These are phyloP conservation scores for Scheffersomyces coipomensis DNA, from an alignment of 805 yeast species.

Conservation along the genomic window DNA sequence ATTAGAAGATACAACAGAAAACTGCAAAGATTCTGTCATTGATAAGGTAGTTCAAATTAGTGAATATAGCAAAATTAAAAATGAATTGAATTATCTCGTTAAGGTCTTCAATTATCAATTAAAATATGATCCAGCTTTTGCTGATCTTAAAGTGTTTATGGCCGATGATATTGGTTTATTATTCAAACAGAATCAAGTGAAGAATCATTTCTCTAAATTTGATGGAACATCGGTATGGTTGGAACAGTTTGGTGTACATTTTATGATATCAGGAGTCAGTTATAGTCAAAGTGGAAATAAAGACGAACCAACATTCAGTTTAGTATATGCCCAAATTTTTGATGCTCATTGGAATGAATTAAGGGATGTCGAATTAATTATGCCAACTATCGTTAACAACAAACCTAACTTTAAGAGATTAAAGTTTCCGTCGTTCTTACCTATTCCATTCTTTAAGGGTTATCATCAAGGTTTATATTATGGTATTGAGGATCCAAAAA, in stretches of 20 bases:
- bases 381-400: constrained; percentile 12
- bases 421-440: constrained; percentile 11
- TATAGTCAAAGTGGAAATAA: constrained; percentile 26
- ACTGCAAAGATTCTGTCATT: too few relatives aligned
- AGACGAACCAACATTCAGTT: constrained; percentile 33
- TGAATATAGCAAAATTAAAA: too few relatives aligned
- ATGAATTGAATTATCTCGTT: too few relatives aligned
- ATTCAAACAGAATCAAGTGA: background rate
- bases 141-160: background rate
- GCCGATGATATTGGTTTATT: background rate
- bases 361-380: constrained; percentile 13
- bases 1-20: too few relatives aligned
- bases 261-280: constrained; percentile 43
- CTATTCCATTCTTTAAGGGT: constrained; percentile 9
- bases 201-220: constrained; percentile 33
- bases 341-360: constrained; percentile 47
- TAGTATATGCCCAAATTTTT: constrained; percentile 43
- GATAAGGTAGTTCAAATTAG: too few relatives aligned
- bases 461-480: constrained; percentile 2
- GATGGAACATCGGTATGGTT: constrained; percentile 54
- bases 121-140: background rate
- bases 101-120: background rate
- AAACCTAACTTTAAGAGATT: constrained; percentile 6
- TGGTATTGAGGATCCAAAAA: constrained; percentile 29
- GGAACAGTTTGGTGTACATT: constrained; percentile 45